A percentile compares a stretch with the other conserved stretches of the same genome.
These are phyloP conservation scores for Brassica balearica DNA, from an alignment of 441 rosid species.

Conservation along the genomic window DNA sequence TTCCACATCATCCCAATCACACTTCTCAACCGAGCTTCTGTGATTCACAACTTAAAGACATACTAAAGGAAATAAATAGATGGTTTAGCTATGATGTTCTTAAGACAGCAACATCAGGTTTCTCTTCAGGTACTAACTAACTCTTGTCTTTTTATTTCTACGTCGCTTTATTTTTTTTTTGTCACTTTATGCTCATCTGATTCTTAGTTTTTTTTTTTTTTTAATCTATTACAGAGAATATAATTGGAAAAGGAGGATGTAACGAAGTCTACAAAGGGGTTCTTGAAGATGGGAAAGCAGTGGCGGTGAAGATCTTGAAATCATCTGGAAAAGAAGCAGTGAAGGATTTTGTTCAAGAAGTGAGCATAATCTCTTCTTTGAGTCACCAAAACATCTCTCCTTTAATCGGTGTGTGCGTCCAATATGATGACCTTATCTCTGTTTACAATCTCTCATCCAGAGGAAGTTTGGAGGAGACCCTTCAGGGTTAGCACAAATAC, in stretches of 20 bases:
- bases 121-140: conserved; percentile 67
- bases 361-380: conserved; percentile 70
- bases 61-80: conserved; percentile 45
- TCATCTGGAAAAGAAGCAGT: conserved; percentile 67
- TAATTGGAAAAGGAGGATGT: conserved; percentile 84
- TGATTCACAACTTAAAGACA: conserved; percentile 52
- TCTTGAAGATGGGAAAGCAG: conserved; percentile 67
- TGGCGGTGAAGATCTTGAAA: conserved; percentile 75
- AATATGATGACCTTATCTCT: conserved; percentile 57
- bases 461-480: conserved; percentile 80
- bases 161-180: neutral
- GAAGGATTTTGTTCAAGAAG: conserved; percentile 73
- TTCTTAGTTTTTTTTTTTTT: conserved; percentile 11
- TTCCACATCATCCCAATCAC: conserved; percentile 36
- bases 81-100: conserved; percentile 72
- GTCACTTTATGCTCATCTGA: conserved; percentile 8
- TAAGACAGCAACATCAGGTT: conserved; percentile 66
- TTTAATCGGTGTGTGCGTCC: conserved; percentile 70
- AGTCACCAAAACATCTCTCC: conserved; percentile 61
- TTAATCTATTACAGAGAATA: conserved; percentile 51
- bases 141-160: neutral
- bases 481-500: conserved; percentile 57
- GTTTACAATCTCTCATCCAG: conserved; percentile 64
- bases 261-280: conserved; percentile 74
- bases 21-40: conserved; percentile 41